phyloP scores from a whole-genome alignment of 139 green algal species.

The Chlorella sp. region DNA sequence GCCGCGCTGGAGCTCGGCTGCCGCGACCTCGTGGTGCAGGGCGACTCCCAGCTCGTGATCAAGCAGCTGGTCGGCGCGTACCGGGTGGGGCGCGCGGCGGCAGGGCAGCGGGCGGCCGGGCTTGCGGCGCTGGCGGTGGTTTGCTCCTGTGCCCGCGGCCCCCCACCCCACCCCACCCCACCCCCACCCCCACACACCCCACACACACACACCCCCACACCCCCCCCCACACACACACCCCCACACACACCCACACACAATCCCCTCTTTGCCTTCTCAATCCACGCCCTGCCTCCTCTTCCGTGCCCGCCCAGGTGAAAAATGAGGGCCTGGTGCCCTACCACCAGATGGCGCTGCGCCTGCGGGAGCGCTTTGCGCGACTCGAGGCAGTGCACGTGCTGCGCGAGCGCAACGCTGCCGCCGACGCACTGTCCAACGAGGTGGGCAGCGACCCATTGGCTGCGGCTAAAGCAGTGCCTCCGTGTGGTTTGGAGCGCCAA shows the following conservation, averaged over 20 bases:
- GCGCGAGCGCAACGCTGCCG: conserved; percentile 35
- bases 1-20: conserved; percentile 41
- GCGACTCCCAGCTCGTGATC: conserved; percentile 58
- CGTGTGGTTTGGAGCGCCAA: no score
- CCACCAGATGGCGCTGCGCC: background rate
- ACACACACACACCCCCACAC: background rate
- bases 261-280: no score
- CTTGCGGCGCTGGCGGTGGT: no score
- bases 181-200: background rate
- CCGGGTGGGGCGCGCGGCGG: background rate
- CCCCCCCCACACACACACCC: background rate
- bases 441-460: no score
- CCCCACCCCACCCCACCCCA: background rate
- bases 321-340: conserved; percentile 31
- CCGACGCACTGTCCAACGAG: conserved; percentile 55
- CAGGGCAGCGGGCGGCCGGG: background rate
- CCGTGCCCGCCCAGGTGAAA: conserved; percentile 22
- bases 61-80: conserved; percentile 36
- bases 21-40: conserved; percentile 23
- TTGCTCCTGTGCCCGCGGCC: background rate
- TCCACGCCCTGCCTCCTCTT: background rate
- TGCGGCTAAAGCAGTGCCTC: no score
- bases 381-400: conserved; percentile 43
- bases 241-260: background rate
- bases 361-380: conserved; percentile 25